Evolutionary conservation across 768 basidiomycete genomes (phyloP).

Genomic region (Amanita pallidorosea): DNA sequence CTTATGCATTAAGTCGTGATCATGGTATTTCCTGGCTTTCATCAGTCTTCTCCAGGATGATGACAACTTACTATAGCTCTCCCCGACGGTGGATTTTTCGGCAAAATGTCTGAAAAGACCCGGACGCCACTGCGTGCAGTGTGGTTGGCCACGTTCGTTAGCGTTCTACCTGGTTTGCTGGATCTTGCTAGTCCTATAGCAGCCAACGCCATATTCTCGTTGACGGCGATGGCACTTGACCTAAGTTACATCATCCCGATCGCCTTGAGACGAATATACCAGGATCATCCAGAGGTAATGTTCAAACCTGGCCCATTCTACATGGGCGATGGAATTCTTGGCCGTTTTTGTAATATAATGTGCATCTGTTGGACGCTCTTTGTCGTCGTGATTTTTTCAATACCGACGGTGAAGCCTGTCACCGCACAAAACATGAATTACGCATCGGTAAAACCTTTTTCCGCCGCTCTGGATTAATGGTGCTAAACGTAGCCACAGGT

Average conservation of each 20-base stretch:
- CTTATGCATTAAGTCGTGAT: conserved; percentile 81
- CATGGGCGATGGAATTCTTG: conserved; percentile 61
- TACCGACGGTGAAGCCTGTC: conserved; percentile 62
- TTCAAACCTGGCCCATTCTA: conserved; percentile 86
- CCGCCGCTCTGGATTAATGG: neutral
- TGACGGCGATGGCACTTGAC: conserved; percentile 72
- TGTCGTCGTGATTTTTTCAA: conserved; percentile 58
- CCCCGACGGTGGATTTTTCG: conserved; percentile 73
- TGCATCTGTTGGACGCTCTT: conserved; percentile 66
- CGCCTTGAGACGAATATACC: conserved; percentile 55
- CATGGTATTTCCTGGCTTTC: conserved; percentile 28
- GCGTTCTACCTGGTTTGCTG: conserved; percentile 61
- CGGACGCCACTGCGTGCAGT: conserved; percentile 72
- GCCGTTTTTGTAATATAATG: conserved; percentile 47
- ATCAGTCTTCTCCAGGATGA: neutral
- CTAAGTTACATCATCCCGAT: conserved; percentile 79
- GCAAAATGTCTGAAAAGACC: conserved; percentile 49
- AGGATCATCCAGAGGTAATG: conserved; percentile 68
- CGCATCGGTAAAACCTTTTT: conserved; percentile 41
- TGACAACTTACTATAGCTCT: conserved; percentile 30
- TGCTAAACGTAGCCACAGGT: conserved; percentile 17
- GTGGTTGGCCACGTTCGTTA: conserved; percentile 57
- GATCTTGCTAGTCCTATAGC: conserved; percentile 71
- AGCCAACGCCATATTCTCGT: conserved; percentile 72
- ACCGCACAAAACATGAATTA: conserved; percentile 74